Evolutionary conservation across 2,329 filamentous ascomycete species (phyloP).

Genomic region (Fusarium beomiforme): DNA sequence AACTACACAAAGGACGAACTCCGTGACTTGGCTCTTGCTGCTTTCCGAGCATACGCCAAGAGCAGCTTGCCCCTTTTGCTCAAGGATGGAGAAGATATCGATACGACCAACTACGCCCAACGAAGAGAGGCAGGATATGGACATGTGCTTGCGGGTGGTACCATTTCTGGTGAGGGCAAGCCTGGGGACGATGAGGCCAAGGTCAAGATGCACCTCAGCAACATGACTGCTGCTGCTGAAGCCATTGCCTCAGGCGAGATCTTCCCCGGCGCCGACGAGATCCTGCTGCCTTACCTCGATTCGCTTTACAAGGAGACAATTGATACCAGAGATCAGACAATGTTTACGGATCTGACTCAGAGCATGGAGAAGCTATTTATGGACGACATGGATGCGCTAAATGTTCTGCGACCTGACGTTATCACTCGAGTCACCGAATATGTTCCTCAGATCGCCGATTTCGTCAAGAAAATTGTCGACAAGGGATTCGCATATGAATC

Average conservation of each 20-base stretch:
- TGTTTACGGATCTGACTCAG: conserved; percentile 87
- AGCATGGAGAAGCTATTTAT: conserved; percentile 90
- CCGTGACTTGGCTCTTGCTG: conserved; percentile 58
- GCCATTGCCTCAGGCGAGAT: conserved; percentile 60
- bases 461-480: conserved; percentile 82
- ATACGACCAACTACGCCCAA: conserved; percentile 60
- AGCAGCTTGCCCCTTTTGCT: conserved; percentile 64
- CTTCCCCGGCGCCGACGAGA: conserved; percentile 68
- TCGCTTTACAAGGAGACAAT: conserved; percentile 70
- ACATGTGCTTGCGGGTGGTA: conserved; percentile 63
- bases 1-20: conserved; percentile 59
- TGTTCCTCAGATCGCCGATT: conserved; percentile 84
- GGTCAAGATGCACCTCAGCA: conserved; percentile 86
- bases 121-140: conserved; percentile 64
- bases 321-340: conserved; percentile 70
- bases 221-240: conserved; percentile 62
- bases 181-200: conserved; percentile 85
- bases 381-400: conserved; percentile 86
- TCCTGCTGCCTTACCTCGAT: conserved; percentile 87
- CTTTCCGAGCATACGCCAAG: conserved; percentile 66
- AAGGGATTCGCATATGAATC: conserved; percentile 87
- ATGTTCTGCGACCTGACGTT: conserved; percentile 83
- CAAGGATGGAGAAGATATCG: conserved; percentile 54
- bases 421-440: conserved; percentile 94
- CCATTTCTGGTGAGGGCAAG: conserved; percentile 65